These are phyloP conservation scores for Didymella sp. DNA, from an alignment of 2,329 filamentous ascomycete species.

Conservation along the genomic window DNA sequence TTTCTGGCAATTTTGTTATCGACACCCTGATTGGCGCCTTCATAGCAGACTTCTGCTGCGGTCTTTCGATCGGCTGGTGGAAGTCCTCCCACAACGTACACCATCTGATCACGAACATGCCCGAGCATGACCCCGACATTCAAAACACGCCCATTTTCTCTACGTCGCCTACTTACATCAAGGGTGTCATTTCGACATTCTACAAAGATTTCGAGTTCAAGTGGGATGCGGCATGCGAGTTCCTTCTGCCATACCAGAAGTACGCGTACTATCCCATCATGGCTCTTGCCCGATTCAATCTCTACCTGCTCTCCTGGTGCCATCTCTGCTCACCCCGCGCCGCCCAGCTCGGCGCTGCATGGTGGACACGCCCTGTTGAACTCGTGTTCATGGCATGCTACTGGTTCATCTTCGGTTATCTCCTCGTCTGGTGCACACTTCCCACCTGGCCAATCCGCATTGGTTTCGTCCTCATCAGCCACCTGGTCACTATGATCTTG, in stretches of 20 bases:
- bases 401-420: slow-evolving; percentile 87
- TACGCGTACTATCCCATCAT: slow-evolving; percentile 86
- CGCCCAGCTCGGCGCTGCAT: slow-evolving; percentile 75
- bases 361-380: slow-evolving; percentile 86
- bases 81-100: slow-evolving; percentile 74
- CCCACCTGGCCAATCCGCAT: slow-evolving; percentile 73
- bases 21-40: slow-evolving; percentile 69
- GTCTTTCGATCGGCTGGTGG: slow-evolving; percentile 73
- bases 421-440: slow-evolving; percentile 75
- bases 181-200: slow-evolving; percentile 77
- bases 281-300: slow-evolving; percentile 82
- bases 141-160: slow-evolving; percentile 84
- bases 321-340: slow-evolving; percentile 75
- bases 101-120: slow-evolving; percentile 70
- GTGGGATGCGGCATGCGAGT: slow-evolving; percentile 76
- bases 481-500: slow-evolving; percentile 79
- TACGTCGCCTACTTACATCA: slow-evolving; percentile 80
- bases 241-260: slow-evolving; percentile 75
- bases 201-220: slow-evolving; percentile 77
- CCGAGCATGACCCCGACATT: slow-evolving; percentile 55
- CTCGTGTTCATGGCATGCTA: slow-evolving; percentile 78
- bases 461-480: slow-evolving; percentile 78
- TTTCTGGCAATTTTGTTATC: slow-evolving; percentile 64
- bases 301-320: slow-evolving; percentile 82
- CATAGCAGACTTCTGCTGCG: slow-evolving; percentile 70